Conservation (phyloP, 176 grass and related monocot genomes). For the sorghum (Sorghum bicolor) region DNA sequence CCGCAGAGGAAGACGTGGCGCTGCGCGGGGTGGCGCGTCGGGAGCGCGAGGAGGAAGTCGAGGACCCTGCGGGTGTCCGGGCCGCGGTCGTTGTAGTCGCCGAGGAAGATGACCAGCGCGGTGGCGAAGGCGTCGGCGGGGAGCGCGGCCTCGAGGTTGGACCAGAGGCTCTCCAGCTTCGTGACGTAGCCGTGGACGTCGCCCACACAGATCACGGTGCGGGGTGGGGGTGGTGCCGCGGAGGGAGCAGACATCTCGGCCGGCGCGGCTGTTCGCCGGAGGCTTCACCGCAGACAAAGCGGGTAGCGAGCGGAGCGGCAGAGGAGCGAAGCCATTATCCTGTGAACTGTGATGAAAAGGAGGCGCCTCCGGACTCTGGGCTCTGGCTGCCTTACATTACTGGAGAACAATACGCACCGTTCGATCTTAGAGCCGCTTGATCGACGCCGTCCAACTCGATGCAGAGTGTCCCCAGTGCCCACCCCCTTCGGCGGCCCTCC, state of each 20-base stretch:
- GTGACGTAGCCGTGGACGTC: conserved; percentile 82
- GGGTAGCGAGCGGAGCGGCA: neutral
- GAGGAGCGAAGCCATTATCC: neutral
- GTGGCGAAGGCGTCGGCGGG: conserved; percentile 62
- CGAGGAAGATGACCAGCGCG: conserved; percentile 88
- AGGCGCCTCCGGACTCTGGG: neutral
- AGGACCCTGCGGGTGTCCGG: conserved; percentile 56
- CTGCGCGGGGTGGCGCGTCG: conserved; percentile 51
- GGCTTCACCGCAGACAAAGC: neutral
- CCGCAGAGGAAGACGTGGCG: conserved; percentile 91
- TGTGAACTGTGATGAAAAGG: neutral
- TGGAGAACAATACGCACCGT: neutral
- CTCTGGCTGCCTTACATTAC: neutral
- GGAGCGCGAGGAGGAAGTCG: conserved; percentile 71
- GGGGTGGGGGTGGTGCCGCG: neutral
- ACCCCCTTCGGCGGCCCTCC: neutral
- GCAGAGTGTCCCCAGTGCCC: no score
- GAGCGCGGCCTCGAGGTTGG: conserved; percentile 55
- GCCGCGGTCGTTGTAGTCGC: conserved; percentile 89
- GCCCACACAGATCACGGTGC: conserved; percentile 78
- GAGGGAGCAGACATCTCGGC: conserved; percentile 14
- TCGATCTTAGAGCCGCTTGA: neutral
- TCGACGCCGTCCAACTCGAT: neutral
- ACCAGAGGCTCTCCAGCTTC: conserved; percentile 84
- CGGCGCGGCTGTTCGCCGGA: neutral